Evolutionary conservation across 345 rosid genomes (phyloP).

Genomic region (Citrus reticulata): DNA sequence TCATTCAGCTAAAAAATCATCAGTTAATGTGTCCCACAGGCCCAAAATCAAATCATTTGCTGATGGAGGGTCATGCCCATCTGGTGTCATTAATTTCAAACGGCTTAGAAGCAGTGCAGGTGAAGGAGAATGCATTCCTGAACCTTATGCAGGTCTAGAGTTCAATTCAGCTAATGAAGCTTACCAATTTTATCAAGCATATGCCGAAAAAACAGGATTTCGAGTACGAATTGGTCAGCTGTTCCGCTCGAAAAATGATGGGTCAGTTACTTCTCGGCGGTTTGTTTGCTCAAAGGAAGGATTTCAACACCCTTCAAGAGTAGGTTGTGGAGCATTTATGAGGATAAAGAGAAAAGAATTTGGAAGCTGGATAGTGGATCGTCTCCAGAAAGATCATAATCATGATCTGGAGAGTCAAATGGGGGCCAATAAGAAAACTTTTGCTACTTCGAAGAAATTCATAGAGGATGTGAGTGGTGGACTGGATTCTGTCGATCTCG

Average conservation of each 20-base stretch:
- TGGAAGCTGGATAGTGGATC: slow-evolving; percentile 85
- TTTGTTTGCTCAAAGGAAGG: slow-evolving; percentile 98
- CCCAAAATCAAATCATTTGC: slow-evolving; percentile 51
- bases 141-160: slow-evolving; percentile 66
- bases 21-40: slow-evolving; percentile 34
- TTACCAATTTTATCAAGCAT: slow-evolving; percentile 59
- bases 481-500: slow-evolving; percentile 41
- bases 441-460: slow-evolving; percentile 49
- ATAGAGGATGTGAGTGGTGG: slow-evolving; percentile 48
- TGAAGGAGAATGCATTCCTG: slow-evolving; percentile 38
- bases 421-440: slow-evolving; percentile 29
- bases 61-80: slow-evolving; percentile 37
- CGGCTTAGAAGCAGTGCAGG: slow-evolving; percentile 49
- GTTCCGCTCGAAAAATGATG: slow-evolving; percentile 83
- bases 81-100: slow-evolving; percentile 50
- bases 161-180: slow-evolving; percentile 81
- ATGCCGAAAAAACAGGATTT: slow-evolving; percentile 72
- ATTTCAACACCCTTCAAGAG: slow-evolving; percentile 88
- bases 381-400: slow-evolving; percentile 73
- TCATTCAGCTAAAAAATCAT: slow-evolving; percentile 36
- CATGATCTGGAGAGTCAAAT: slow-evolving; percentile 55
- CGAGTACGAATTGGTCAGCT: slow-evolving; percentile 84
- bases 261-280: slow-evolving; percentile 74
- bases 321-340: slow-evolving; percentile 95
- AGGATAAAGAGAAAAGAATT: slow-evolving; percentile 79